Conservation (phyloP, 208 protist species). For the Naegleria lovaniensis region DNA sequence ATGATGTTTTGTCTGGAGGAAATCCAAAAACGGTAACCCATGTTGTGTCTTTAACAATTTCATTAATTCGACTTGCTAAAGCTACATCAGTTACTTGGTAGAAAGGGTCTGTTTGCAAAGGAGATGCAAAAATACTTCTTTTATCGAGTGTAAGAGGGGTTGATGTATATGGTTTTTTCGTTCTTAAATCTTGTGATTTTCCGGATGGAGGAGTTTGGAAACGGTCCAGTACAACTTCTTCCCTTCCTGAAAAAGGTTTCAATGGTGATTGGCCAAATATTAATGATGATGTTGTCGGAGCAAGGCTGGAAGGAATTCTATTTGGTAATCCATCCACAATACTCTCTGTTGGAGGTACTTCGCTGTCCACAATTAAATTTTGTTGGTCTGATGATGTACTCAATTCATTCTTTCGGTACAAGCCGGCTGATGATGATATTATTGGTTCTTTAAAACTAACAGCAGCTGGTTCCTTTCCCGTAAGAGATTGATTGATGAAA, state of each 20-base stretch:
- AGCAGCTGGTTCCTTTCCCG: background rate
- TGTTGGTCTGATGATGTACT: background rate
- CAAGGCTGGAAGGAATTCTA: background rate
- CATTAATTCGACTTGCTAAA: background rate
- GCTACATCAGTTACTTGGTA: background rate
- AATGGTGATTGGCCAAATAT: background rate
- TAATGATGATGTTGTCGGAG: background rate
- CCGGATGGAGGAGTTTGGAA: background rate
- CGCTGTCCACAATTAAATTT: background rate
- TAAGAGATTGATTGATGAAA: background rate
- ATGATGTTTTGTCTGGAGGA: background rate
- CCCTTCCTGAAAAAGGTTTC: background rate
- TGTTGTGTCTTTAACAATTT: background rate
- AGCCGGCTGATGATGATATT: background rate
- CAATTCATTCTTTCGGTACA: background rate
- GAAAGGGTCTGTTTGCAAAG: background rate
- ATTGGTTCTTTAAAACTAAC: background rate
- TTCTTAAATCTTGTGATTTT: background rate
- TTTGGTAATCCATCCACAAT: background rate
- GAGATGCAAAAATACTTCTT: background rate
- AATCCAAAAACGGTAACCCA: constrained; percentile 5
- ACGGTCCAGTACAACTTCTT: background rate
- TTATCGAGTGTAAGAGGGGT: background rate
- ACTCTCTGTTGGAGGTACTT: background rate
- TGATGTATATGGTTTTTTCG: background rate